These are phyloP conservation scores for Hordeum pubiflorum DNA, from an alignment of 202 grass and related monocot species.

Conservation along the genomic window DNA sequence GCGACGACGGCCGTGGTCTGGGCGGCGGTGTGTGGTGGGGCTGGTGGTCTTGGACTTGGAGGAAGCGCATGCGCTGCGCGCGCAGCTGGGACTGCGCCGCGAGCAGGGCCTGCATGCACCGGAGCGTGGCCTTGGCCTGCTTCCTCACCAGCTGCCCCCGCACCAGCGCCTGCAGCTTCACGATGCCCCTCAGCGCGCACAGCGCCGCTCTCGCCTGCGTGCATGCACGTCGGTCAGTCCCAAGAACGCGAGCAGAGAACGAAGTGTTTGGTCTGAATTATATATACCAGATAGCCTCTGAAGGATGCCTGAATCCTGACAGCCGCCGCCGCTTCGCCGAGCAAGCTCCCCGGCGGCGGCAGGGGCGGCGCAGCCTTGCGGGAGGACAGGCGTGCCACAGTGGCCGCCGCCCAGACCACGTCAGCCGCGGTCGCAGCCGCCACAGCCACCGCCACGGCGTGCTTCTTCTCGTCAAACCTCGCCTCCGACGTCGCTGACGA, in stretches of 20 bases:
- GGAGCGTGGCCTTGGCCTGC: conserved; percentile 73
- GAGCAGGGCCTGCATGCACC: conserved; percentile 77
- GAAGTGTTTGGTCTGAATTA: not conserved
- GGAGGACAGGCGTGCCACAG: conserved; percentile 40
- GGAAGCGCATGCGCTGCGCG: conserved; percentile 51
- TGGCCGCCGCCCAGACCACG: conserved; percentile 46
- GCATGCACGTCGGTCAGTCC: not conserved
- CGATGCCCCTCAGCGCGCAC: conserved; percentile 77
- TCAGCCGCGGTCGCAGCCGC: conserved; percentile 51
- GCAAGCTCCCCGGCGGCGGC: not conserved
- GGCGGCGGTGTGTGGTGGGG: conserved; percentile 22
- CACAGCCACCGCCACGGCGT: conserved; percentile 40
- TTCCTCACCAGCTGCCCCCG: conserved; percentile 77
- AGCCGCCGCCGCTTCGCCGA: conserved; percentile 45
- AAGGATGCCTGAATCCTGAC: conserved; percentile 73
- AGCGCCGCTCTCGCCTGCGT: conserved; percentile 77
- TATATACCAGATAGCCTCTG: conserved; percentile 70
- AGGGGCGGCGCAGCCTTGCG: not conserved
- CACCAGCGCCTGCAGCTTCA: conserved; percentile 85
- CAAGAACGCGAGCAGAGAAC: not conserved
- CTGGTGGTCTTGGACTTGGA: conserved; percentile 15
- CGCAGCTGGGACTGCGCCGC: conserved; percentile 60
- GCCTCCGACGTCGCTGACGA: not conserved
- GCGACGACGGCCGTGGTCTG: conserved; percentile 41
- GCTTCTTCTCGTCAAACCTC: conserved; percentile 47